Percentiles rank a stretch among this genome's conserved stretches.
Conservation (phyloP, 495 filamentous ascomycete genomes). For the Neurospora cerealis region DNA sequence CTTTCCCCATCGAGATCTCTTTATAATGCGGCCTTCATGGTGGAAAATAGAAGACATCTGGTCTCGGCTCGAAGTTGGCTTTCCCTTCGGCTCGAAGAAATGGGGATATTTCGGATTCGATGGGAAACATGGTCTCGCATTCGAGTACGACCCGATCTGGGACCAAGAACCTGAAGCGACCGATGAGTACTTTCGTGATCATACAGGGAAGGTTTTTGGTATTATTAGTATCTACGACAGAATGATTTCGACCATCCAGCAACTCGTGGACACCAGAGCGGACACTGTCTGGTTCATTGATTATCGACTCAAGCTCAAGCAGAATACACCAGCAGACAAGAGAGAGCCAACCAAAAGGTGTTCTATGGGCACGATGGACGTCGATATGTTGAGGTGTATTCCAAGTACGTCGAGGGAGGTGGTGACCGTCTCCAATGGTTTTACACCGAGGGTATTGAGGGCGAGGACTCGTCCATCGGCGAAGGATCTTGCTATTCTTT, state of each 20-base stretch:
- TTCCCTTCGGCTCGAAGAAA: background rate
- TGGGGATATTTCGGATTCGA: background rate
- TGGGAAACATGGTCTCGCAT: background rate
- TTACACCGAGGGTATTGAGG: background rate
- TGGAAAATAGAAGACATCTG: background rate
- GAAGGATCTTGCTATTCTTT: background rate
- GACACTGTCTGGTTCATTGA: background rate
- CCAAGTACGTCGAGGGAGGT: background rate
- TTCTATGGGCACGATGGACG: background rate
- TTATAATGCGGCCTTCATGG: background rate
- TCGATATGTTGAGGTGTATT: background rate
- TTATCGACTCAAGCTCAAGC: background rate
- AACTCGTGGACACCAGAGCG: background rate
- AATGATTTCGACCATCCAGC: background rate
- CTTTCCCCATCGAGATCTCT: background rate
- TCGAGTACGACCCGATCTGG: background rate
- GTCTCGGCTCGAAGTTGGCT: background rate
- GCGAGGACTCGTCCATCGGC: background rate
- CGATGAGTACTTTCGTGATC: background rate
- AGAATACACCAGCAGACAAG: background rate
- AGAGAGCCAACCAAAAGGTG: background rate
- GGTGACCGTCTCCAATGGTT: background rate
- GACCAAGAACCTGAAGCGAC: background rate
- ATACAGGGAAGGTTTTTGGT: background rate
- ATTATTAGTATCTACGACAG: background rate